A percentile compares a stretch with the other conserved stretches of the same genome.
phyloP scores from a whole-genome alignment of 495 filamentous ascomycete species.

The Trichoderma orchidacearum region DNA sequence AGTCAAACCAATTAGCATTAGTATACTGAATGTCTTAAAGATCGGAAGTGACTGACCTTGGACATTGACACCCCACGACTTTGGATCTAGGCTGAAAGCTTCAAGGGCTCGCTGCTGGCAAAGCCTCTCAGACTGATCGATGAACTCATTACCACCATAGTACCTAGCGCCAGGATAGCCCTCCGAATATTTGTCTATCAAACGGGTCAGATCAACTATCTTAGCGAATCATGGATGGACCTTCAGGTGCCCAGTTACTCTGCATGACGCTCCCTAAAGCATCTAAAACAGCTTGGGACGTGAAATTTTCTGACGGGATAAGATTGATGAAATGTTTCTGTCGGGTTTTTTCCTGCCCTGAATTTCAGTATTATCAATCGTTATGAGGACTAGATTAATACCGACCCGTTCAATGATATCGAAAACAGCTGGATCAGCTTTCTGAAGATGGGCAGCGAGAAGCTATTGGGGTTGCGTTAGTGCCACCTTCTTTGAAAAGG shows the following conservation, averaged over 20 bases:
- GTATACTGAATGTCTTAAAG: not conserved
- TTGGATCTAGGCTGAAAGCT: slow-evolving; percentile 65
- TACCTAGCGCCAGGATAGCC: slow-evolving; percentile 95
- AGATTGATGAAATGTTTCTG: slow-evolving; percentile 98
- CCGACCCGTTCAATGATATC: slow-evolving; percentile 80
- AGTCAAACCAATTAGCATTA: not conserved
- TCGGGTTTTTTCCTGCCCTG: slow-evolving; percentile 69
- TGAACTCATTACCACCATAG: slow-evolving; percentile 94
- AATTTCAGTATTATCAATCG: not conserved
- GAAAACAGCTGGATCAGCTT: slow-evolving; percentile 76
- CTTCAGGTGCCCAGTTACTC: slow-evolving; percentile 46
- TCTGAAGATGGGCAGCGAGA: slow-evolving; percentile 61
- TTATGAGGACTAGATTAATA: not conserved
- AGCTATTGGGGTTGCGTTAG: slow-evolving; percentile 39
- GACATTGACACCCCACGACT: slow-evolving; percentile 97
- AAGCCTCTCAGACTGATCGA: slow-evolving; percentile 77
- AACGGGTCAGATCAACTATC: not conserved
- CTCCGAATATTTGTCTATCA: slow-evolving; percentile 93
- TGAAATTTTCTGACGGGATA: slow-evolving; percentile 98
- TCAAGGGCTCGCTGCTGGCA: slow-evolving; percentile 84
- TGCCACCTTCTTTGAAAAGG: slow-evolving; percentile 4
- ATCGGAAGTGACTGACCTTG: slow-evolving; percentile 49
- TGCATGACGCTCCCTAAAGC: slow-evolving; percentile 97
- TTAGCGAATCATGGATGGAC: too few relatives aligned
- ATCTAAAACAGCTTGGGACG: slow-evolving; percentile 92